Conservation (phyloP, 371 early-diverging fungal species). For the Rhizopus sp. region DNA sequence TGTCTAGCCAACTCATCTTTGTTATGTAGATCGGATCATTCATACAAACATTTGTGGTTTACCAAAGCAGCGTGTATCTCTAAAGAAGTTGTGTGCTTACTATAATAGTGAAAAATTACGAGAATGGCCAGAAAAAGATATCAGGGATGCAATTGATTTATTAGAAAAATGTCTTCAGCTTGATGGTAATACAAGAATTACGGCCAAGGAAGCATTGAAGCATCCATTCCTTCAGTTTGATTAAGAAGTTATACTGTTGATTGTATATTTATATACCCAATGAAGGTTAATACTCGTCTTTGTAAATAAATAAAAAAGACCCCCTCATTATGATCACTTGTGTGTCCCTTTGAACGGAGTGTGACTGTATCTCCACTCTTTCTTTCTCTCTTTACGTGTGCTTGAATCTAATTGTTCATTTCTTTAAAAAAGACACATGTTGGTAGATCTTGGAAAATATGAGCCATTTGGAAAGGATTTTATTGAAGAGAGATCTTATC, state of each 20-base stretch:
- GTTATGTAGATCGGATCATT: constrained; percentile 56
- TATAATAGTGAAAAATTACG: constrained; percentile 26
- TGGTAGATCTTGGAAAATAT: constrained; percentile 14
- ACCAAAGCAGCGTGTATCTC: constrained; percentile 39
- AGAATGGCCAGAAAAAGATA: constrained; percentile 27
- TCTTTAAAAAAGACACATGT: constrained; percentile 6
- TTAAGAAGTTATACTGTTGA: not conserved
- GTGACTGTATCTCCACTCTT: not conserved
- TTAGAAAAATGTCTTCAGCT: constrained; percentile 46
- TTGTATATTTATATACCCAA: no score
- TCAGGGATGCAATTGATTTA: constrained; percentile 42
- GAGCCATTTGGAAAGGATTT: constrained; percentile 21
- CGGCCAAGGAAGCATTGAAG: constrained; percentile 59
- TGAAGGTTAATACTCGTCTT: no score
- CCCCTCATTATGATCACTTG: not conserved
- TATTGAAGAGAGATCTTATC: constrained; percentile 4
- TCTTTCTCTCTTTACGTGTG: not conserved
- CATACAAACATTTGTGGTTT: constrained; percentile 60
- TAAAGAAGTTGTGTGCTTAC: constrained; percentile 35
- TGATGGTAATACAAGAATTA: constrained; percentile 47
- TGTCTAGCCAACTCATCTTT: not conserved
- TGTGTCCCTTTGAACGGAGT: not conserved
- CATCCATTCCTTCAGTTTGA: constrained; percentile 49
- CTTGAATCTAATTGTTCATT: not conserved
- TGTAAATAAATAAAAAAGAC: not conserved